A percentile compares a stretch with the other conserved stretches of the same genome.
These are phyloP conservation scores for Inonotus obliquus DNA, from an alignment of 1,284 basidiomycete genomes.

Conservation along the genomic window DNA sequence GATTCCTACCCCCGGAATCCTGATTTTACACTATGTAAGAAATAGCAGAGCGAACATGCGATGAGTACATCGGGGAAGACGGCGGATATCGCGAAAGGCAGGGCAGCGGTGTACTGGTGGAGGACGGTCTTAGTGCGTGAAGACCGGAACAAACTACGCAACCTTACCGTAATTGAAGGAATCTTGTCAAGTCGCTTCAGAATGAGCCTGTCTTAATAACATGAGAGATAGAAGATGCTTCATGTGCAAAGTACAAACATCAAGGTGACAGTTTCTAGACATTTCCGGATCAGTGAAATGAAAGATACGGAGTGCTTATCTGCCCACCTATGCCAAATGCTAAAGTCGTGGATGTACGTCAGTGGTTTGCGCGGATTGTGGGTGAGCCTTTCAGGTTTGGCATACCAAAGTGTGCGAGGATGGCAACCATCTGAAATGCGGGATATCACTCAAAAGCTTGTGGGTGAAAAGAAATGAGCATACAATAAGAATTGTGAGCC, in stretches of 20 bases:
- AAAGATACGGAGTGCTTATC: neutral
- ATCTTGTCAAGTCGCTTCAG: slow-evolving; percentile 8
- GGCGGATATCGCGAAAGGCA: slow-evolving; percentile 37
- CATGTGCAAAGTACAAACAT: slow-evolving; percentile 3
- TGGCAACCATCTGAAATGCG: slow-evolving; percentile 1
- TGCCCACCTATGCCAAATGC: slow-evolving; percentile 15
- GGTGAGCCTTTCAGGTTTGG: neutral
- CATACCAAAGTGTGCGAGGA: slow-evolving; percentile 16
- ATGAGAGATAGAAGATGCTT: neutral
- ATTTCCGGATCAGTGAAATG: neutral
- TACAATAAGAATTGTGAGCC: slow-evolving; percentile 14
- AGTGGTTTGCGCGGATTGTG: neutral
- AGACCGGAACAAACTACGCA: neutral
- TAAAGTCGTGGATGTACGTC: neutral
- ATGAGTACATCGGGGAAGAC: slow-evolving; percentile 41
- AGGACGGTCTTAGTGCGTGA: neutral
- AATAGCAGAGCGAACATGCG: slow-evolving; percentile 33
- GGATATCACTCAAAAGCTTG: neutral
- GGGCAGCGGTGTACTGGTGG: slow-evolving; percentile 23
- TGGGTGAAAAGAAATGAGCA: neutral
- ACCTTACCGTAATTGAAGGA: slow-evolving; percentile 7
- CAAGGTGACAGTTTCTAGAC: slow-evolving; percentile 9
- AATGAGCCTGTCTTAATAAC: slow-evolving; percentile 1
- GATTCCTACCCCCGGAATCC: slow-evolving; percentile 8
- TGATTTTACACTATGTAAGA: slow-evolving; percentile 31